These are phyloP conservation scores for Nemania sp. DNA, from an alignment of 2,329 filamentous ascomycete species.

Conservation along the genomic window DNA sequence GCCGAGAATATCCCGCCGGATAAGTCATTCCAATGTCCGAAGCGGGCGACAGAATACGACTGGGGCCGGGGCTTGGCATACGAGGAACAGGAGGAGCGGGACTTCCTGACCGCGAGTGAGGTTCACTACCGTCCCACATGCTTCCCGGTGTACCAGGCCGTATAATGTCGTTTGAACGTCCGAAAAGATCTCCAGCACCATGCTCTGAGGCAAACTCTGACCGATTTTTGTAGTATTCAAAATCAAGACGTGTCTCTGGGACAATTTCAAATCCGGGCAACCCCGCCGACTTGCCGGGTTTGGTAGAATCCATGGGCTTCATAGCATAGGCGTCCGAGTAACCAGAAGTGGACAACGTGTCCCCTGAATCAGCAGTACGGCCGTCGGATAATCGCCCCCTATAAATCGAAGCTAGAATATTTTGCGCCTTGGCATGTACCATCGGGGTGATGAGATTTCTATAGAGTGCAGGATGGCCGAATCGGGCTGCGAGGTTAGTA, in stretches of 20 bases:
- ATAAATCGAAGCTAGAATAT: constrained; percentile 87
- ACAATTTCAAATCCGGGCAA: constrained; percentile 90
- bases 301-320: constrained; percentile 76
- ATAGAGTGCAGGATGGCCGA: constrained; percentile 74
- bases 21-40: constrained; percentile 46
- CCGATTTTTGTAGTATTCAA: constrained; percentile 90
- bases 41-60: constrained; percentile 43
- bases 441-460: constrained; percentile 43
- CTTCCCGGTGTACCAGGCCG: constrained; percentile 73
- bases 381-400: constrained; percentile 80
- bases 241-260: constrained; percentile 86
- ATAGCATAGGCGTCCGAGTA: constrained; percentile 87
- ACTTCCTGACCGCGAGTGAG: constrained; percentile 63
- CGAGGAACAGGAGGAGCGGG: constrained; percentile 53
- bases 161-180: constrained; percentile 67
- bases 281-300: constrained; percentile 60
- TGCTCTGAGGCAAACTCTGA: constrained; percentile 89
- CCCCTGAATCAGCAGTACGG: constrained; percentile 67
- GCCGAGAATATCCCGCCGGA: constrained; percentile 44
- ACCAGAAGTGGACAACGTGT: constrained; percentile 71
- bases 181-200: constrained; percentile 79
- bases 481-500: constrained; percentile 80
- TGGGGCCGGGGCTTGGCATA: constrained; percentile 46
- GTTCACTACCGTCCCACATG: constrained; percentile 58
- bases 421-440: constrained; percentile 78